Percentiles rank a stretch among this genome's conserved stretches.
Conservation (phyloP, 768 basidiomycete species). For the Hygrocybe punicea region DNA sequence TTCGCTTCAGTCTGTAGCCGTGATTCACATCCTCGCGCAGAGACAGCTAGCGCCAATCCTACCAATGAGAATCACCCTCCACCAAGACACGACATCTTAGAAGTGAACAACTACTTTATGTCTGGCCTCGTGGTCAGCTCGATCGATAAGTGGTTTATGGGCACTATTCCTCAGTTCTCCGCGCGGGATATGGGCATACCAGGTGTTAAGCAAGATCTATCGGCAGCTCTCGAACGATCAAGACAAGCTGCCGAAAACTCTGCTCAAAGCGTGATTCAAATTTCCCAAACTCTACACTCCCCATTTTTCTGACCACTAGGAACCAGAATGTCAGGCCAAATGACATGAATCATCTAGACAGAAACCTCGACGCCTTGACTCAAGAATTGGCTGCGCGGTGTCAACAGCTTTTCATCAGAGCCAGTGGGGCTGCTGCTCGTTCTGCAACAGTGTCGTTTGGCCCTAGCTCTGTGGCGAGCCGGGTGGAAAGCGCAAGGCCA, state of each 20-base stretch:
- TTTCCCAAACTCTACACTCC: slow-evolving; percentile 32
- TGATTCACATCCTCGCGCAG: slow-evolving; percentile 26
- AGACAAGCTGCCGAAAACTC: slow-evolving; percentile 47
- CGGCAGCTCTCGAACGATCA: slow-evolving; percentile 46
- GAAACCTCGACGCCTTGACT: slow-evolving; percentile 64
- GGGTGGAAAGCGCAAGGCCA: slow-evolving; percentile 33
- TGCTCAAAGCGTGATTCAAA: slow-evolving; percentile 47
- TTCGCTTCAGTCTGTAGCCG: background rate
- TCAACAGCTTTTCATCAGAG: slow-evolving; percentile 58
- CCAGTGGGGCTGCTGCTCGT: slow-evolving; percentile 60
- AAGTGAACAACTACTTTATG: slow-evolving; percentile 77
- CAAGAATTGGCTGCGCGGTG: slow-evolving; percentile 60
- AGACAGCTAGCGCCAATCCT: slow-evolving; percentile 50
- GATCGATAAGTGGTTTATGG: slow-evolving; percentile 80
- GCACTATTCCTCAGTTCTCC: slow-evolving; percentile 52
- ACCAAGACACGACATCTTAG: slow-evolving; percentile 67
- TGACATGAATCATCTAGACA: slow-evolving; percentile 57
- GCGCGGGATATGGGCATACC: slow-evolving; percentile 49
- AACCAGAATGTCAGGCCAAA: slow-evolving; percentile 46
- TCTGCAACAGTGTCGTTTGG: slow-evolving; percentile 47
- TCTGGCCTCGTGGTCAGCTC: slow-evolving; percentile 63
- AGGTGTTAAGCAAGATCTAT: slow-evolving; percentile 33
- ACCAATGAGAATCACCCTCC: slow-evolving; percentile 48
- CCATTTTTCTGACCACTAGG: slow-evolving; percentile 3
- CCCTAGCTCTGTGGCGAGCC: slow-evolving; percentile 22